Conservation (phyloP, 83 land plant species). For the Thuja plicata region DNA sequence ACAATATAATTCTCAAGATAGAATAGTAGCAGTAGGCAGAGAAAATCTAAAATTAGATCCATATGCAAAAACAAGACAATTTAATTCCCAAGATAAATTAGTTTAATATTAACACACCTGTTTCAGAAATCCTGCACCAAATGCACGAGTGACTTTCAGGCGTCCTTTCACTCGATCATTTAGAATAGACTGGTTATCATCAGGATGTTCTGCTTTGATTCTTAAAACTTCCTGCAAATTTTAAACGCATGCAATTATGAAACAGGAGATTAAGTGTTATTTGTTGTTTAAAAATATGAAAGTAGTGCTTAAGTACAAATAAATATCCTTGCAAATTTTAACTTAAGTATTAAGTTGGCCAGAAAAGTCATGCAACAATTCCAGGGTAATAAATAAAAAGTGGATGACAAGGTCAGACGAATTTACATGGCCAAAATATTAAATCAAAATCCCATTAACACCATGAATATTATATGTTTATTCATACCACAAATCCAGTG, state of each 20-base stretch:
- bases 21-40: not conserved
- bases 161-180: constrained; percentile 90
- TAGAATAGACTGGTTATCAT: constrained; percentile 60
- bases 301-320: not conserved
- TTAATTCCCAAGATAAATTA: constrained; percentile 1
- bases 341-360: not conserved
- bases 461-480: not conserved
- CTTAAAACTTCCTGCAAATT: constrained; percentile 65
- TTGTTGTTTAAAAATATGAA: not conserved
- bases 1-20: not conserved
- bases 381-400: not conserved
- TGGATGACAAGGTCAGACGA: not conserved
- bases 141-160: constrained; percentile 88
- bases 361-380: not conserved
- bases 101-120: constrained; percentile 63
- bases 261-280: not conserved
- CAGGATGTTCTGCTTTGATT: constrained; percentile 71
- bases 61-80: not conserved
- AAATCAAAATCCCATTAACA: not conserved
- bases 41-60: not conserved
- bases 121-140: constrained; percentile 98
- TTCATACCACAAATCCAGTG: not conserved
- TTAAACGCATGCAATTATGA: constrained; percentile 3
- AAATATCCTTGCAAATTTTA: not conserved
- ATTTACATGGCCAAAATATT: not conserved